Evolutionary conservation across 2,329 filamentous ascomycete genomes (phyloP).

Genomic region (Trichophyton rubrum): DNA sequence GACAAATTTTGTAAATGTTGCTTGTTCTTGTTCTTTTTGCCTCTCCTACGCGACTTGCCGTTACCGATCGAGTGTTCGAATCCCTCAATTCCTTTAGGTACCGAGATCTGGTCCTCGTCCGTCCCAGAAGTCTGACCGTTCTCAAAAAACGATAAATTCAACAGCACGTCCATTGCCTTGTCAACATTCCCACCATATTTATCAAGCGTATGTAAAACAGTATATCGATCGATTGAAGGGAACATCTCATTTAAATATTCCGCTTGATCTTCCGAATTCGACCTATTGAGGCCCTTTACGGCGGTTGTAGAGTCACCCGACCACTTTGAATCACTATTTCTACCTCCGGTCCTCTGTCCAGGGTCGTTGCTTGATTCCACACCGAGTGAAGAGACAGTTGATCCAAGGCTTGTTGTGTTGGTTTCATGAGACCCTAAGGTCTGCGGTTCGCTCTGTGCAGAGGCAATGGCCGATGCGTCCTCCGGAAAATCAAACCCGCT

Average conservation of each 20-base stretch:
- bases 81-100: slow-evolving; percentile 65
- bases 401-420: slow-evolving; percentile 39
- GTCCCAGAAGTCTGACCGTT: slow-evolving; percentile 27
- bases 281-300: slow-evolving; percentile 23
- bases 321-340: neutral
- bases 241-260: slow-evolving; percentile 58
- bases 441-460: slow-evolving; percentile 20
- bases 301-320: slow-evolving; percentile 17
- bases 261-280: slow-evolving; percentile 44
- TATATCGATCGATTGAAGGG: slow-evolving; percentile 51
- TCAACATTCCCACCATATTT: slow-evolving; percentile 56
- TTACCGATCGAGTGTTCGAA: slow-evolving; percentile 46
- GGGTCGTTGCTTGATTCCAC: slow-evolving; percentile 17
- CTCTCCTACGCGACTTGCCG: slow-evolving; percentile 27
- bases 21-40: slow-evolving; percentile 34
- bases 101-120: slow-evolving; percentile 35
- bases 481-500: slow-evolving; percentile 31
- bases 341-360: slow-evolving; percentile 4
- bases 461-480: slow-evolving; percentile 17
- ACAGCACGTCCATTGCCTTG: slow-evolving; percentile 62
- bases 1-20: slow-evolving; percentile 18
- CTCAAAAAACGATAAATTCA: slow-evolving; percentile 67
- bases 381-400: slow-evolving; percentile 30
- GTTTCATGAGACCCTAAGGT: slow-evolving; percentile 36
- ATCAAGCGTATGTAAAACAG: slow-evolving; percentile 54